Conservation (phyloP, 2,329 filamentous ascomycete species). For the Zelopaecilomyces penicillatus region DNA sequence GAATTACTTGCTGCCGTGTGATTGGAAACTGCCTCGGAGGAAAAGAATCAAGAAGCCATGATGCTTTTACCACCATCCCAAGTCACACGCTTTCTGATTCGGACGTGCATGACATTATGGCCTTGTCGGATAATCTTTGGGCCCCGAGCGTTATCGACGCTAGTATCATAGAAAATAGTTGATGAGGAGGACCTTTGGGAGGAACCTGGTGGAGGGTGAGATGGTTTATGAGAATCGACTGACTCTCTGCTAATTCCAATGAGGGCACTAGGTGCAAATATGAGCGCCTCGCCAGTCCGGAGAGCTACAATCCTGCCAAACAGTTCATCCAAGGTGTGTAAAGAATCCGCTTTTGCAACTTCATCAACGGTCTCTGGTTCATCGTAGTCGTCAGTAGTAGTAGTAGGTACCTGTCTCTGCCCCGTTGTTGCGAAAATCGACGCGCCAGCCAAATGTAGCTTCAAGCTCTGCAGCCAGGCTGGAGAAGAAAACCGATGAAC, state of each 20-base stretch:
- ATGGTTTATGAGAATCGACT: neutral
- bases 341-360: neutral
- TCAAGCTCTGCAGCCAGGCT: slow-evolving; percentile 45
- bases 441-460: slow-evolving; percentile 35
- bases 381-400: neutral
- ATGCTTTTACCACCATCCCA: slow-evolving; percentile 37
- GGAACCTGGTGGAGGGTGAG: no score
- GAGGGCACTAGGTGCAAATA: slow-evolving; percentile 38
- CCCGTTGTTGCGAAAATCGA: slow-evolving; percentile 1
- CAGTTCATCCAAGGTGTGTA: slow-evolving; percentile 17
- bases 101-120: slow-evolving; percentile 31
- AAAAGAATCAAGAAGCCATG: slow-evolving; percentile 26
- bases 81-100: slow-evolving; percentile 33
- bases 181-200: no score
- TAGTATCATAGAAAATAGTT: neutral
- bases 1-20: no score
- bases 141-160: neutral
- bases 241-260: slow-evolving; percentile 12
- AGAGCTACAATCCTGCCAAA: slow-evolving; percentile 35
- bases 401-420: neutral
- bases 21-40: no score
- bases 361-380: neutral
- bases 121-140: slow-evolving; percentile 19
- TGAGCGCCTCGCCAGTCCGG: slow-evolving; percentile 35
- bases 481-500: slow-evolving; percentile 65